These are phyloP conservation scores for Pilobolus umbonatus DNA, from an alignment of 192 early-diverging fungal species.

Conservation along the genomic window DNA sequence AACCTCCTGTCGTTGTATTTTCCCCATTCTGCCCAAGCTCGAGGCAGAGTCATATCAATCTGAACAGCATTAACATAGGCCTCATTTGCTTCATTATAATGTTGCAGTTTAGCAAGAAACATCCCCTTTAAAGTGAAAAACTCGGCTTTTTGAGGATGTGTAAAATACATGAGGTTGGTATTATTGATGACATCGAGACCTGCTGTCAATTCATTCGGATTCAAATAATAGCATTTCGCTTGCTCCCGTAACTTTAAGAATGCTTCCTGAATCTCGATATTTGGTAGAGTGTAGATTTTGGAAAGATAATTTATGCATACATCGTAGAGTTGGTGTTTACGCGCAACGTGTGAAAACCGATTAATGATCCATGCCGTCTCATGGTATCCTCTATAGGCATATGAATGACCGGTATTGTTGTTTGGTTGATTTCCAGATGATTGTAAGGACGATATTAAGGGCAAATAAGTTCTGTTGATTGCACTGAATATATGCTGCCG, in stretches of 20 bases:
- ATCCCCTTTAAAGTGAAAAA: conserved; percentile 96
- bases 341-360: conserved; percentile 94
- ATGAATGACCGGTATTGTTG: conserved; percentile 67
- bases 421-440: conserved; percentile 36
- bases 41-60: conserved; percentile 78
- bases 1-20: conserved; percentile 93
- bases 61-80: conserved; percentile 89
- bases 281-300: conserved; percentile 98
- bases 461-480: conserved; percentile 94
- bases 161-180: conserved; percentile 99
- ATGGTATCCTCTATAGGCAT: conserved; percentile 96
- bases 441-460: conserved; percentile 61
- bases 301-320: conserved; percentile 90
- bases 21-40: conserved; percentile 97
- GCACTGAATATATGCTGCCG: conserved; percentile 95
- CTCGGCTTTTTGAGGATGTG: conserved; percentile 90
- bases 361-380: conserved; percentile 99
- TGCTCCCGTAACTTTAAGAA: conserved; percentile 96
- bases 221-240: conserved; percentile 96
- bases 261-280: conserved; percentile 99
- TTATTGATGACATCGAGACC: conserved; percentile 99
- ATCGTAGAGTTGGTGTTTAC: conserved; percentile 92
- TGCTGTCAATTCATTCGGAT: conserved; percentile 81
- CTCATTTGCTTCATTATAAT: conserved; percentile 82
- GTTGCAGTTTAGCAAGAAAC: conserved; percentile 84